These are phyloP conservation scores for Castanopsis chinensis DNA, from an alignment of 306 rosid species.

Conservation along the genomic window DNA sequence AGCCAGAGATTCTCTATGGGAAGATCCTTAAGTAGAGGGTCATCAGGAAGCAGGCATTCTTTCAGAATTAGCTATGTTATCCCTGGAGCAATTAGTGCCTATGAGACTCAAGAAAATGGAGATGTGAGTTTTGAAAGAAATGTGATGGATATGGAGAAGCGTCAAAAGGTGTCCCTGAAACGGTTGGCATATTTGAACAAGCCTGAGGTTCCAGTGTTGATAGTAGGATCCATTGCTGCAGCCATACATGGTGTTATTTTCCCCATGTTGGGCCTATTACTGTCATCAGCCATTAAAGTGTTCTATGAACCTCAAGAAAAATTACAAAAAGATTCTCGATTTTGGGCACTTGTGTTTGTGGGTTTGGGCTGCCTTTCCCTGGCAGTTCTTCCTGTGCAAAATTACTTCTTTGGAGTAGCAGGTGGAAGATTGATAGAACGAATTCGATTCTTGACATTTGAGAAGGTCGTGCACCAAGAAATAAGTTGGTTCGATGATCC, in stretches of 20 bases:
- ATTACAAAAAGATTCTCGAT: slow-evolving; percentile 53
- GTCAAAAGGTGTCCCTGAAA: slow-evolving; percentile 35
- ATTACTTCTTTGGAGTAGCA: slow-evolving; percentile 70
- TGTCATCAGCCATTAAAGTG: slow-evolving; percentile 62
- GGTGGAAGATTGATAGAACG: slow-evolving; percentile 78
- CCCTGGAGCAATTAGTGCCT: slow-evolving; percentile 28
- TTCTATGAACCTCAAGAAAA: slow-evolving; percentile 56
- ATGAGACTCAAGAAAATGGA: slow-evolving; percentile 15
- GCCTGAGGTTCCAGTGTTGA: slow-evolving; percentile 58
- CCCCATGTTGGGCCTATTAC: slow-evolving; percentile 68
- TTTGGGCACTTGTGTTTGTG: slow-evolving; percentile 59
- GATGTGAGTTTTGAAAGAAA: not conserved
- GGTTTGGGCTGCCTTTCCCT: slow-evolving; percentile 52
- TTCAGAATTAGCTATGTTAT: slow-evolving; percentile 25
- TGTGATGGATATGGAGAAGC: slow-evolving; percentile 9
- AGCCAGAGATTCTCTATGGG: slow-evolving; percentile 23
- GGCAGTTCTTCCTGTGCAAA: slow-evolving; percentile 39
- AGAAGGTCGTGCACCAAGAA: slow-evolving; percentile 79
- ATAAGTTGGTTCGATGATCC: slow-evolving; percentile 89
- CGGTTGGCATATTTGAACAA: slow-evolving; percentile 63
- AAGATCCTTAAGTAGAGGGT: slow-evolving; percentile 50
- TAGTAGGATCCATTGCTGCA: slow-evolving; percentile 70
- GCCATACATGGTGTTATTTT: slow-evolving; percentile 53
- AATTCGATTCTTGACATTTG: slow-evolving; percentile 70
- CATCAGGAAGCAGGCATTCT: slow-evolving; percentile 40